Evolutionary conservation across 164 flowering plant genomes (phyloP), one percentile per base, ranked within the genome.

Genomic region (Vitis labrusca): DNA sequence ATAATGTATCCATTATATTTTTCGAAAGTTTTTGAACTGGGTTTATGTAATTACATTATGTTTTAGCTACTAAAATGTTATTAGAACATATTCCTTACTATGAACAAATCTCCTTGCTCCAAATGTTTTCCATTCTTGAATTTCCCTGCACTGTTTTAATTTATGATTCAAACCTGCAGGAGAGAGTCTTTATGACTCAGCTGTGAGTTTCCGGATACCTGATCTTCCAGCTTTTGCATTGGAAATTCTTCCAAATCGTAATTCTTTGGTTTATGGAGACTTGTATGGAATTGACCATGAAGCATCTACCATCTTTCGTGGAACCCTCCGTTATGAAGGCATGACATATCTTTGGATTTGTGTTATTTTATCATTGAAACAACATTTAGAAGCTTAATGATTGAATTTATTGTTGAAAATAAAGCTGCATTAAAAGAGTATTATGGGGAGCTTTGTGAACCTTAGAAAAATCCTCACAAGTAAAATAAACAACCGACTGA

Each of bases 251-350:
- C 99, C 99, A 13, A 95, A 95, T 72, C 91, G 99, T 10, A 81
- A 93, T 71, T 93, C 99, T 54, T 79, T 95, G 68, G 80, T 86
- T 44, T 95, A 90, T 79, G 99, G 98, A 19, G 90, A 91, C 16
- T 59, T 93, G 48, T 96, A 96, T 74, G 88, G 92, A 60, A 92
- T 96, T 27, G 82, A 64, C 71, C 59, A 79, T 65, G 98, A 96
- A 86, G 99, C 98, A 67, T 88, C 89, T 50, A 93, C 98, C 63
- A 77, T 96, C 61, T 96, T 96, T 69, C 93, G 99, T 57, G 99
- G 95, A 79, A 96, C 99, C 63, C 90, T 96, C 32, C 93, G 99
- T 67, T 96, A 91, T 66, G 97, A 93, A 96, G 99, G 99, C 71
- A 84, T 48, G 79, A 5, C 54, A 32, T 69, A 16, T 50, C 2